Conservation (phyloP, 495 filamentous ascomycete genomes). For the Parathielavia appendiculata region DNA sequence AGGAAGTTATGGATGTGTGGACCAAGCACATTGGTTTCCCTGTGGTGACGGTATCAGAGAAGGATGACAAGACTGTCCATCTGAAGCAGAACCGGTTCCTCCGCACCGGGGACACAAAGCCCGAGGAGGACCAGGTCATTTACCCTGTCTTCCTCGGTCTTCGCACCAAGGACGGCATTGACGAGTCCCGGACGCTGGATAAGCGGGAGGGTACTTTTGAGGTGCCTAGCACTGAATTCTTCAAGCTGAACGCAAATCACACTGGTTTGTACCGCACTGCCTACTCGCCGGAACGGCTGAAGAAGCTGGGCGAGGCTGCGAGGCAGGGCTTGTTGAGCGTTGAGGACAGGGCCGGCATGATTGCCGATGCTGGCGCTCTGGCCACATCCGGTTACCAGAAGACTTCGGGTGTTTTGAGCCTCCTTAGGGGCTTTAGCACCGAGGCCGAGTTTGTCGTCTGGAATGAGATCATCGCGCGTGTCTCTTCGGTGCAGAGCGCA, state of each 20-base stretch:
- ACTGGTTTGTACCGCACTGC: slow-evolving; percentile 68
- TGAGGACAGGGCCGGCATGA: slow-evolving; percentile 91
- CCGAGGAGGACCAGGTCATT: slow-evolving; percentile 73
- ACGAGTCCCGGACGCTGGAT: slow-evolving; percentile 58
- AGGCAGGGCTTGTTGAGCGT: slow-evolving; percentile 80
- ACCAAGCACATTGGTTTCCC: slow-evolving; percentile 74
- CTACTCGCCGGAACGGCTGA: slow-evolving; percentile 61
- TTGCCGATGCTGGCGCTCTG: slow-evolving; percentile 89
- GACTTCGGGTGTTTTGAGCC: slow-evolving; percentile 80
- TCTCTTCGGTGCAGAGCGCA: slow-evolving; percentile 68
- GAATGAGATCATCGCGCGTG: slow-evolving; percentile 78
- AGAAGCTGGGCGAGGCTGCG: slow-evolving; percentile 76
- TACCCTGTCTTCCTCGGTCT: slow-evolving; percentile 70
- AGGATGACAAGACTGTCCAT: slow-evolving; percentile 52
- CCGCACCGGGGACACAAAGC: slow-evolving; percentile 70
- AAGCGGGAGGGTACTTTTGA: slow-evolving; percentile 71
- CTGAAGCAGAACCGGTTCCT: slow-evolving; percentile 75
- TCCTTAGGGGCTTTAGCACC: slow-evolving; percentile 75
- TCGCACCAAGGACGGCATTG: slow-evolving; percentile 59
- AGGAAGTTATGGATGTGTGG: slow-evolving; percentile 72
- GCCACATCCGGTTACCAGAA: slow-evolving; percentile 87
- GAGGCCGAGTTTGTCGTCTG: slow-evolving; percentile 92
- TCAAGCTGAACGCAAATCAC: slow-evolving; percentile 75
- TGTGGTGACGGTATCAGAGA: slow-evolving; percentile 63
- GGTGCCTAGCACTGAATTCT: slow-evolving; percentile 60